Conservation (phyloP, 108 stramenopile genomes). For the Licmophora abbreviata region DNA sequence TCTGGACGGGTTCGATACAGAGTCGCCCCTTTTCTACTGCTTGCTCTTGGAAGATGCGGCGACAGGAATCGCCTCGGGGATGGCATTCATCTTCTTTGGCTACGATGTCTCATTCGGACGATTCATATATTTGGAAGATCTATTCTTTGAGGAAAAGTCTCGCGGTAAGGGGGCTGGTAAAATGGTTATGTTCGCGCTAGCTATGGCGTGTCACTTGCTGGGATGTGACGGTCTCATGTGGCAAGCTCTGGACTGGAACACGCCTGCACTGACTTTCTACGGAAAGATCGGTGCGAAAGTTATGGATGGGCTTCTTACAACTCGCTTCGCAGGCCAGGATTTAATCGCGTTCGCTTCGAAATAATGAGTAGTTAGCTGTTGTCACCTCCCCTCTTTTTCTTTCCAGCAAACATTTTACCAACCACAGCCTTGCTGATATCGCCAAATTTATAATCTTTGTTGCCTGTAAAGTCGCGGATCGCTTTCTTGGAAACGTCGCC, state of each 20-base stretch:
- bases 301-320: constrained; percentile 21
- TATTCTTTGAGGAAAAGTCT: constrained; percentile 37
- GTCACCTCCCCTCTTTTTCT: constrained; percentile 12
- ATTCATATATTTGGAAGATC: constrained; percentile 59
- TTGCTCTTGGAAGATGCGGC: constrained; percentile 1
- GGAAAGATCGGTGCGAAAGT: constrained; percentile 3
- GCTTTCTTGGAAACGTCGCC: constrained; percentile 61
- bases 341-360: too few species aligned
- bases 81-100: constrained; percentile 47
- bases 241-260: constrained; percentile 65
- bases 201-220: constrained; percentile 12
- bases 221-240: constrained; percentile 31
- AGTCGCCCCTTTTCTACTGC: constrained; percentile 7
- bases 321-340: constrained; percentile 19
- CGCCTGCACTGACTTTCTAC: constrained; percentile 25
- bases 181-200: constrained; percentile 32
- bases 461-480: constrained; percentile 55
- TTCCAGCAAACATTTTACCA: constrained; percentile 46
- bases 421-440: constrained; percentile 66
- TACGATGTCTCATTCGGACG: constrained; percentile 21
- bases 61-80: constrained; percentile 14
- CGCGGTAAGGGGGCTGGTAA: constrained; percentile 39
- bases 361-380: too few species aligned
- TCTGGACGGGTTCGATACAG: too few species aligned
- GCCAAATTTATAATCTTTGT: constrained; percentile 62